Conservation (phyloP, 1,139 yeast genomes). For the Schwanniomyces etchellsii region DNA sequence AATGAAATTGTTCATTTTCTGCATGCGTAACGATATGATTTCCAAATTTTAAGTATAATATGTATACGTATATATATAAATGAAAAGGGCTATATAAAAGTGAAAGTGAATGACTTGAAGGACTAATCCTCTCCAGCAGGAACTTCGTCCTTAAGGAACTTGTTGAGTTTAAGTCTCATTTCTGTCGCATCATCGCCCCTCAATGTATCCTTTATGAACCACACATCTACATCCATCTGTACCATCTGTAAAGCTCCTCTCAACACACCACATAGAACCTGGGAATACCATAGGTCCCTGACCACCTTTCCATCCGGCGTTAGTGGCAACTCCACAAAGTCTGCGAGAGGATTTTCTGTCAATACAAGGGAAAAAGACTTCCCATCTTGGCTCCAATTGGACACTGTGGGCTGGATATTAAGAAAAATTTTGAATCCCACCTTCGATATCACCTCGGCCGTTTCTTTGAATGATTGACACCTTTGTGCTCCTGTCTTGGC, state of each 20-base stretch:
- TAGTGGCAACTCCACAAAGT: conserved; percentile 88
- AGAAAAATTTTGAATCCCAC: conserved; percentile 88
- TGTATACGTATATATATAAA: background rate
- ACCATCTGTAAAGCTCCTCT: conserved; percentile 95
- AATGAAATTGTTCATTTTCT: too few species aligned
- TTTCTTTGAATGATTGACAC: conserved; percentile 74
- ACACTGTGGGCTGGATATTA: conserved; percentile 71
- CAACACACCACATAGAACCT: conserved; percentile 82
- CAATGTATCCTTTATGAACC: conserved; percentile 71
- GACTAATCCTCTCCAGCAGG: conserved; percentile 90
- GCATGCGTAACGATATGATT: background rate
- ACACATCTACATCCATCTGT: conserved; percentile 83
- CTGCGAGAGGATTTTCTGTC: conserved; percentile 86
- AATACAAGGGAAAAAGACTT: conserved; percentile 70
- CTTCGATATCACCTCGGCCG: conserved; percentile 81
- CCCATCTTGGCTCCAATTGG: conserved; percentile 74
- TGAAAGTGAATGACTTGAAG: too few species aligned
- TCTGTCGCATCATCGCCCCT: conserved; percentile 86
- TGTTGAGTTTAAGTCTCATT: conserved; percentile 63
- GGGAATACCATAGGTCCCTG: conserved; percentile 86
- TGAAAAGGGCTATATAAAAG: too few species aligned
- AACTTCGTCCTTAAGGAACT: conserved; percentile 82
- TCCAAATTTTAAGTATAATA: background rate
- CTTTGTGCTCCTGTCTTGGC: conserved; percentile 83
- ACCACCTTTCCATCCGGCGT: conserved; percentile 54